Conservation (phyloP, 306 rosid genomes). For the Urtica urens region DNA sequence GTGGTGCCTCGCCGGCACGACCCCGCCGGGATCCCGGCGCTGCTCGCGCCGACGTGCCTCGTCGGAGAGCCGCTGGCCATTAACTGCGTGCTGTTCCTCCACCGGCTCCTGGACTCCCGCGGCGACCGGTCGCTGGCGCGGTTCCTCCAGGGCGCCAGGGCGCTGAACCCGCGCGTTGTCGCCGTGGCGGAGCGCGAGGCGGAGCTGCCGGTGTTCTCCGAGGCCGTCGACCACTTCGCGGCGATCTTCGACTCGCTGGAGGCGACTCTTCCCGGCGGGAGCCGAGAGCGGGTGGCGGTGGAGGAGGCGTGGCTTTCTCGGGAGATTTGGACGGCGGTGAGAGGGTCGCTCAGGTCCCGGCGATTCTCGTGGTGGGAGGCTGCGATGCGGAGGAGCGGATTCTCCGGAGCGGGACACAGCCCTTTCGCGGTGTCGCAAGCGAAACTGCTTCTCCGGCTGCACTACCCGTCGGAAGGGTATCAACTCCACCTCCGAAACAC, state of each 20-base stretch:
- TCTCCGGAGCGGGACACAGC: conserved; percentile 34
- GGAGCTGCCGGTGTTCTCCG: conserved; percentile 16
- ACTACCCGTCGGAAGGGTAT: conserved; percentile 46
- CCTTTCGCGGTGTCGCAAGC: conserved; percentile 49
- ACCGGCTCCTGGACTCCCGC: conserved; percentile 22
- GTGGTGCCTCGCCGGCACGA: conserved; percentile 13
- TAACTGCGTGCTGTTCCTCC: conserved; percentile 38
- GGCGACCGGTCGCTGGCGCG: conserved; percentile 9
- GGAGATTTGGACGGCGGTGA: conserved; percentile 33
- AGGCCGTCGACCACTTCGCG: conserved; percentile 35
- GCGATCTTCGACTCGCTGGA: conserved; percentile 38
- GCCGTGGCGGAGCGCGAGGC: conserved; percentile 41
- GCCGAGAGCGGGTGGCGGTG: conserved; percentile 35
- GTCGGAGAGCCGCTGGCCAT: conserved; percentile 40
- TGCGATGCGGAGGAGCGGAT: conserved; percentile 30
- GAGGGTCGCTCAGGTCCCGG: conserved; percentile 13
- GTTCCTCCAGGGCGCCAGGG: conserved; percentile 33
- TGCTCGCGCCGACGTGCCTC: conserved; percentile 5
- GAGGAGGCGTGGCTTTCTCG: conserved; percentile 40
- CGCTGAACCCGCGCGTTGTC: conserved; percentile 31
- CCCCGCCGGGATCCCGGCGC: conserved; percentile 10
- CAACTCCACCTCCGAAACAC: conserved; percentile 31
- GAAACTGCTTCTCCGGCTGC: conserved; percentile 41
- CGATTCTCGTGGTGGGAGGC: conserved; percentile 36
- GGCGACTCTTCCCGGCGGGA: conserved; percentile 41